Conservation (phyloP, 164 flowering plant species). For the Malania oleifera region DNA sequence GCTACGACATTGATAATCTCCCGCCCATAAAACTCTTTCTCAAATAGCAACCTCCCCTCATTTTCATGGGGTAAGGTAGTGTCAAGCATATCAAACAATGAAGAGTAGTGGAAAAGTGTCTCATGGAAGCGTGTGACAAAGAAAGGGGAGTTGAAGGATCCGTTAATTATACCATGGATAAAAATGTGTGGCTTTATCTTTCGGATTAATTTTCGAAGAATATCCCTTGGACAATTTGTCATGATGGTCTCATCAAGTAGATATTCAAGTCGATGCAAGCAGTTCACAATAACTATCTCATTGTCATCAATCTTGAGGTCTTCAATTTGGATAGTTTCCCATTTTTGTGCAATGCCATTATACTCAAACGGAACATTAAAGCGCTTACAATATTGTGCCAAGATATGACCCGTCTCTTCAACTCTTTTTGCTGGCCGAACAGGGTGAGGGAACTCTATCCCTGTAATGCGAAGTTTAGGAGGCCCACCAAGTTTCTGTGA, state of each 20-base stretch:
- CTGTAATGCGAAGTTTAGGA: constrained; percentile 39
- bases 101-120: constrained; percentile 34
- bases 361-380: constrained; percentile 37
- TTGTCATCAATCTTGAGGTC: constrained; percentile 19
- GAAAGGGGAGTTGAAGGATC: constrained; percentile 40
- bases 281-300: constrained; percentile 35
- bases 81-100: constrained; percentile 35
- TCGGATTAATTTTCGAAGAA: constrained; percentile 29
- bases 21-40: constrained; percentile 30
- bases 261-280: constrained; percentile 20
- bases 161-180: constrained; percentile 27
- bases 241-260: constrained; percentile 32
- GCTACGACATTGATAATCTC: constrained; percentile 32
- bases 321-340: constrained; percentile 33
- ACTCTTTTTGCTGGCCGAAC: constrained; percentile 34
- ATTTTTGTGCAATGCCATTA: constrained; percentile 28
- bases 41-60: constrained; percentile 22
- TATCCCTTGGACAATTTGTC: constrained; percentile 28
- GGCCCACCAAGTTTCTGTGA: constrained; percentile 24
- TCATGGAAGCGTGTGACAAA: constrained; percentile 35
- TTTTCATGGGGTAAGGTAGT: constrained; percentile 17
- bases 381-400: constrained; percentile 29
- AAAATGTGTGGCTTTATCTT: constrained; percentile 35
- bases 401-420: constrained; percentile 36
- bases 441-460: constrained; percentile 36